A percentile compares a stretch with the other conserved stretches of the same genome.
These are phyloP conservation scores for Fistulifera solaris DNA, from an alignment of 108 stramenopile genomes.

Conservation along the genomic window DNA sequence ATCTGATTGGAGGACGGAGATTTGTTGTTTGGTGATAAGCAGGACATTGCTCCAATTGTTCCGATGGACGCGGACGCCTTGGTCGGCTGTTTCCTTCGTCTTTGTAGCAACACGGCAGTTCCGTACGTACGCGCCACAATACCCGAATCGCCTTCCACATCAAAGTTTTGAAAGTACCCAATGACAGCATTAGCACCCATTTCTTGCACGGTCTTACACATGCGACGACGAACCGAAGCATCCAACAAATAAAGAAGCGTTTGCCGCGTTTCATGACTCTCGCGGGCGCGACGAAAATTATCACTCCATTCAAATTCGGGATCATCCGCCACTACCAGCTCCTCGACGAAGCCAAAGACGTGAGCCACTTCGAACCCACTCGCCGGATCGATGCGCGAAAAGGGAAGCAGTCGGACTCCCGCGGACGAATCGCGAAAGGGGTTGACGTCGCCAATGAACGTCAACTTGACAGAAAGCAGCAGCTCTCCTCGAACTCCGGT, in stretches of 20 bases:
- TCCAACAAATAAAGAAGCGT: conserved; percentile 85
- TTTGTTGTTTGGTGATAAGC: not conserved
- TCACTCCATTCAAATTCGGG: conserved; percentile 92
- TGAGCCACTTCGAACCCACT: conserved; percentile 63
- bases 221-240: conserved; percentile 77
- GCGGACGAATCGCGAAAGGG: conserved; percentile 93
- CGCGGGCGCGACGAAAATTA: conserved; percentile 62
- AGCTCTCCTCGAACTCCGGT: conserved; percentile 87
- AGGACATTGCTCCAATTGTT: conserved; percentile 1
- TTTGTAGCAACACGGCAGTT: conserved; percentile 81
- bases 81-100: conserved; percentile 10
- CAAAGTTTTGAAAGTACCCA: conserved; percentile 83
- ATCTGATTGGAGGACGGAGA: not conserved
- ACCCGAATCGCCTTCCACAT: conserved; percentile 96
- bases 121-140: conserved; percentile 93
- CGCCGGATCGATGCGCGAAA: conserved; percentile 78
- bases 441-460: conserved; percentile 92
- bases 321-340: conserved; percentile 95
- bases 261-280: conserved; percentile 87
- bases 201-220: conserved; percentile 87
- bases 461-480: conserved; percentile 78
- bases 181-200: conserved; percentile 91
- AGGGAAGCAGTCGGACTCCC: conserved; percentile 91
- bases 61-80: not conserved
- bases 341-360: conserved; percentile 95